Percentiles rank a stretch among this genome's conserved stretches.
Conservation (phyloP, 1,139 yeast species). For the Schwanniomyces etchellsii region DNA sequence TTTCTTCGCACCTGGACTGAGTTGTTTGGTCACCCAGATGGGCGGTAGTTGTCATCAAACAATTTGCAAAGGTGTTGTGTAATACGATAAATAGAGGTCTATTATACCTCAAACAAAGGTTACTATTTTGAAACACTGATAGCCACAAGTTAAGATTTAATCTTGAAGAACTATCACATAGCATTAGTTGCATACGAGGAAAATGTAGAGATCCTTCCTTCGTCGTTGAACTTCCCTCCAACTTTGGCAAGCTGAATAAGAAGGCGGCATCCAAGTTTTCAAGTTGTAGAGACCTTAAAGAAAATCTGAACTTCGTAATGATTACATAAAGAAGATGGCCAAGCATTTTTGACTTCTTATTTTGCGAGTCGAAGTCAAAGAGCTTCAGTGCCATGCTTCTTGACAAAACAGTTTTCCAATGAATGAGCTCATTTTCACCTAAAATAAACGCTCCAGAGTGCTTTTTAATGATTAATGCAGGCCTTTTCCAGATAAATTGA, state of each 20-base stretch:
- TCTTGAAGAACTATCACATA: slow-evolving; percentile 16
- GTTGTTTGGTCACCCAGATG: too few relatives aligned
- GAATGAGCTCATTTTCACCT: not conserved
- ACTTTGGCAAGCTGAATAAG: slow-evolving; percentile 8
- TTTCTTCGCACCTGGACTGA: too few relatives aligned
- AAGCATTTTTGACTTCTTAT: slow-evolving; percentile 4
- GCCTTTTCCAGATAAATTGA: slow-evolving; percentile 4
- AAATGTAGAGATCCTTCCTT: too few relatives aligned
- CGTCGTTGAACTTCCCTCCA: too few relatives aligned
- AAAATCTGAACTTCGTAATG: slow-evolving; percentile 6
- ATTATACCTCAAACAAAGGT: slow-evolving; percentile 6
- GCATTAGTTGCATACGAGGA: slow-evolving; percentile 12
- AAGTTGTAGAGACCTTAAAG: slow-evolving; percentile 11
- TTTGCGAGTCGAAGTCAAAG: slow-evolving; percentile 5
- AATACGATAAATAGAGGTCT: slow-evolving; percentile 11
- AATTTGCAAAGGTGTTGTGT: slow-evolving; percentile 11
- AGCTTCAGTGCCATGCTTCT: slow-evolving; percentile 4
- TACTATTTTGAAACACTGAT: slow-evolving; percentile 8
- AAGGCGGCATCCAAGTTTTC: slow-evolving; percentile 13
- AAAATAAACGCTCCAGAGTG: not conserved
- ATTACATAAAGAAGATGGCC: slow-evolving; percentile 6
- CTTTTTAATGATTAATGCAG: slow-evolving; percentile 5
- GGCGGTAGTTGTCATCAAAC: slow-evolving; percentile 8
- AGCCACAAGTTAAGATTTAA: slow-evolving; percentile 12
- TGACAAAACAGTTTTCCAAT: not conserved